phyloP scores from a whole-genome alignment of 2,329 filamentous ascomycete species.

The Claviceps citrina region DNA sequence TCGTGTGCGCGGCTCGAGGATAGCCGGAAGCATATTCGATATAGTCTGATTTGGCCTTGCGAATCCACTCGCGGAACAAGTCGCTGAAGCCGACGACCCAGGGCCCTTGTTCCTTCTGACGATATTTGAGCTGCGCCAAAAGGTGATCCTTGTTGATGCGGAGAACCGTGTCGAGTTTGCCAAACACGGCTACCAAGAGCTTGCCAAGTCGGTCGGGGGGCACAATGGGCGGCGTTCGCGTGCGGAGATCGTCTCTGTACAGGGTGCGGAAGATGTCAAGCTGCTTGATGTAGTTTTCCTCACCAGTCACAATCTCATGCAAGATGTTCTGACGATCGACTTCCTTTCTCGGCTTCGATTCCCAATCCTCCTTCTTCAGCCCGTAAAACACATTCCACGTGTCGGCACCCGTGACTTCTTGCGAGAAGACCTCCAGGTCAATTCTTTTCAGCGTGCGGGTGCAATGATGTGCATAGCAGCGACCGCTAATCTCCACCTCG shows the following conservation, averaged over 20 bases:
- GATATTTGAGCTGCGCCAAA: conserved; percentile 84
- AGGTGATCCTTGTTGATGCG: conserved; percentile 87
- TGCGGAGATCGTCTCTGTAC: conserved; percentile 66
- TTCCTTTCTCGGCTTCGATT: conserved; percentile 65
- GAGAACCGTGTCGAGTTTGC: conserved; percentile 76
- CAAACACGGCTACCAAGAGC: conserved; percentile 77
- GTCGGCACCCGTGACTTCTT: conserved; percentile 49
- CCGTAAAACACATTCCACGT: conserved; percentile 88
- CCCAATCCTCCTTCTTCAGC: conserved; percentile 60
- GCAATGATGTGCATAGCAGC: conserved; percentile 90
- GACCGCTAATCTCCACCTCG: conserved; percentile 48
- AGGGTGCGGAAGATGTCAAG: conserved; percentile 72
- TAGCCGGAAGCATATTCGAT: conserved; percentile 84
- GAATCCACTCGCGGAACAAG: conserved; percentile 95
- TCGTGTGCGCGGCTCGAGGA: conserved; percentile 65
- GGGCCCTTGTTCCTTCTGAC: conserved; percentile 90
- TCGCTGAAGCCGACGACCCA: conserved; percentile 92
- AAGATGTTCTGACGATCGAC: conserved; percentile 84
- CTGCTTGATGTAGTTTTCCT: conserved; percentile 81
- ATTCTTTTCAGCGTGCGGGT: conserved; percentile 90
- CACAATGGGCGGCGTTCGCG: conserved; percentile 65
- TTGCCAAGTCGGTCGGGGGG: conserved; percentile 59
- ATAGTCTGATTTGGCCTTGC: conserved; percentile 78
- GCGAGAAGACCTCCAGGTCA: conserved; percentile 60
- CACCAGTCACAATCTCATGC: conserved; percentile 87